A percentile compares a stretch with the other conserved stretches of the same genome.
These are phyloP conservation scores for Yarrowia sp. DNA, from an alignment of 805 yeast genomes.

Conservation along the genomic window DNA sequence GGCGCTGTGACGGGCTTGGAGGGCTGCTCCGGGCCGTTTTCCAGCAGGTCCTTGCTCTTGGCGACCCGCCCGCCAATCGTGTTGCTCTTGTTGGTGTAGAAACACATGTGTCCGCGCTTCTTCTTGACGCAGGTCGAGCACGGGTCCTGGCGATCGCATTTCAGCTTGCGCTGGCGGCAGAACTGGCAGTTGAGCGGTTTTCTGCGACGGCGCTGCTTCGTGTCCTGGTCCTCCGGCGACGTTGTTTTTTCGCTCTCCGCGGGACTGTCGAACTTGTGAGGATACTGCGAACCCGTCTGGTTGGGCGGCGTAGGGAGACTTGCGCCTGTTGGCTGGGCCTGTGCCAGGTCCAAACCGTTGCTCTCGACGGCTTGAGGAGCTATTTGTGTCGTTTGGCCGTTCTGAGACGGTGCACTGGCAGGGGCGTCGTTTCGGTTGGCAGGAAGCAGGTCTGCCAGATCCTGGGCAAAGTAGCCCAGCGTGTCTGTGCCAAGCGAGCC, in stretches of 20 bases:
- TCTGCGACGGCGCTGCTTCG: constrained; percentile 35
- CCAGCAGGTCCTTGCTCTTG: constrained; percentile 17
- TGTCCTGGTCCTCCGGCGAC: background rate
- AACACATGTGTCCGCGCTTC: constrained; percentile 29
- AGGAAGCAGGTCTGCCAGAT: constrained; percentile 2
- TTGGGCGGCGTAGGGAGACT: background rate
- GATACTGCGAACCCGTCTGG: background rate
- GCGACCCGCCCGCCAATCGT: constrained; percentile 18
- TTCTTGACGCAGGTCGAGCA: constrained; percentile 38
- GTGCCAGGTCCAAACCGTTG: background rate
- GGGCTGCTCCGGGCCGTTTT: background rate
- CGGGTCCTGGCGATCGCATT: constrained; percentile 40
- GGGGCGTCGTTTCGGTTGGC: no score
- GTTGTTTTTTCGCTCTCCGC: background rate
- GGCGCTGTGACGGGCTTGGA: background rate
- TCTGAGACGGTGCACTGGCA: no score
- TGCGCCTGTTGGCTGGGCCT: background rate
- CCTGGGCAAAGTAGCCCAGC: constrained; percentile 16
- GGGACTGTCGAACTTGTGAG: background rate
- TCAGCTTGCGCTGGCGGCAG: constrained; percentile 39
- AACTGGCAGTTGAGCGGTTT: constrained; percentile 38
- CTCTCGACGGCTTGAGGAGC: background rate
- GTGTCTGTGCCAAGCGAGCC: background rate
- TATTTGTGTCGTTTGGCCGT: background rate
- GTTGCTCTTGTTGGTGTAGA: constrained; percentile 26